These are phyloP conservation scores for Nothophytophthora sp. DNA, from an alignment of 352 stramenopile species.

Conservation along the genomic window DNA sequence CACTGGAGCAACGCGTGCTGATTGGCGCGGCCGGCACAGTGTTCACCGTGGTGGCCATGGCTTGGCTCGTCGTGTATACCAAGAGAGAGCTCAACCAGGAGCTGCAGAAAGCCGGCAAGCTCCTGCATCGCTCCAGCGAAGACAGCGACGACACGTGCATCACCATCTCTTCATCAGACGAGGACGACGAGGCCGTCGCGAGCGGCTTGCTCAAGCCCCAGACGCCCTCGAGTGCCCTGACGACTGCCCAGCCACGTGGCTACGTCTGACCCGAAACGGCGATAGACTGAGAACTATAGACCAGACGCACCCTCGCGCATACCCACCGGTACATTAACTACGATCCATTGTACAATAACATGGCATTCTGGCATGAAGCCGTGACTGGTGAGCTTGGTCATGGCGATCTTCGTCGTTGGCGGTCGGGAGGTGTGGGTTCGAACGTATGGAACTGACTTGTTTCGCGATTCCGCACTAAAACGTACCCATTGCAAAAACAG, in stretches of 20 bases:
- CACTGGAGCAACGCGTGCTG: conserved; percentile 25
- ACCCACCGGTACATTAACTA: too few relatives aligned
- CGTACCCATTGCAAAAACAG: too few relatives aligned
- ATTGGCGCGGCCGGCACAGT: conserved; percentile 33
- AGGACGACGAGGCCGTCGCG: conserved; percentile 23
- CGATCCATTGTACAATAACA: too few relatives aligned
- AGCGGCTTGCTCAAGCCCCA: conserved; percentile 14
- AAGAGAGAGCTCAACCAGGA: conserved; percentile 43
- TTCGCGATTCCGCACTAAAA: too few relatives aligned
- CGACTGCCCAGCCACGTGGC: conserved; percentile 12
- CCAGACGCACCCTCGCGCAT: too few relatives aligned
- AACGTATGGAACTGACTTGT: too few relatives aligned
- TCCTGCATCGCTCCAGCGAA: conserved; percentile 24
- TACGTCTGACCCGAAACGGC: conserved; percentile 16
- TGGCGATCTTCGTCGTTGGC: too few relatives aligned
- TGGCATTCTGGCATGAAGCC: too few relatives aligned
- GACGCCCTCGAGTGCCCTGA: conserved; percentile 18
- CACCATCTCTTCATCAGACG: conserved; percentile 29
- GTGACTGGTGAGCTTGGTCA: too few relatives aligned
- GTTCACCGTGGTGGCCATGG: conserved; percentile 44
- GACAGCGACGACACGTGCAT: conserved; percentile 31
- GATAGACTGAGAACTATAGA: too few relatives aligned
- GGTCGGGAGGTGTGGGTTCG: too few relatives aligned
- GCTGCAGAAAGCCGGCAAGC: conserved; percentile 26
- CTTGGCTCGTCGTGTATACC: conserved; percentile 53